These are phyloP conservation scores for Globisporangium paroecandrum DNA, from an alignment of 352 stramenopile genomes.

Conservation along the genomic window DNA sequence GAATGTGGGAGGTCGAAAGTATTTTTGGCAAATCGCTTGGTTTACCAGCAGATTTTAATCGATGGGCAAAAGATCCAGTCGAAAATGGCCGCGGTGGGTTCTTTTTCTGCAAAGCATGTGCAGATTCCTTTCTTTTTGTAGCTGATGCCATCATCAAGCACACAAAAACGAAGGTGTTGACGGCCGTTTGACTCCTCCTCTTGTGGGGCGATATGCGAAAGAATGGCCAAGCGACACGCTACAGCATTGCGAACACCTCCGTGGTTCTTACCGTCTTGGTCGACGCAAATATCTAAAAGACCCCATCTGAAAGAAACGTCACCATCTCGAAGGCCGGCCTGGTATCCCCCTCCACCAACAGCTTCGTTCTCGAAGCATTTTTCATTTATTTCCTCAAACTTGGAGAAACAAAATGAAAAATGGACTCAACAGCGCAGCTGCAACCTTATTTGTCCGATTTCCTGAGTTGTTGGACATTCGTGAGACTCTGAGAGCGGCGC, in stretches of 20 bases:
- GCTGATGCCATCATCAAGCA: not conserved
- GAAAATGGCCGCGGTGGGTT: not conserved
- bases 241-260: not conserved
- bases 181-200: not conserved
- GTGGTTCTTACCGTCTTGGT: not conserved
- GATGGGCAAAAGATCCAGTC: constrained; percentile 11
- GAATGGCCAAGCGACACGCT: not conserved
- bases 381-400: too few relatives aligned
- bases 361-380: not conserved
- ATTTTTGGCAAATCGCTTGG: not conserved
- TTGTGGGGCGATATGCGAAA: not conserved
- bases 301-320: not conserved
- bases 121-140: not conserved
- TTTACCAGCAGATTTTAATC: not conserved
- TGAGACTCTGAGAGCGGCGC: too few relatives aligned
- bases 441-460: not conserved
- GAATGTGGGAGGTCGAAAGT: not conserved
- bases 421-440: not conserved
- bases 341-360: not conserved
- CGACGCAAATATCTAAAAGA: not conserved
- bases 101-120: not conserved
- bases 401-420: not conserved
- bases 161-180: not conserved
- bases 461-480: not conserved
- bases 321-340: not conserved